Percentiles rank a stretch among this genome's conserved stretches.
These are phyloP conservation scores for Gynochthodes officinalis DNA, from an alignment of 257 asterid genomes.

Conservation along the genomic window DNA sequence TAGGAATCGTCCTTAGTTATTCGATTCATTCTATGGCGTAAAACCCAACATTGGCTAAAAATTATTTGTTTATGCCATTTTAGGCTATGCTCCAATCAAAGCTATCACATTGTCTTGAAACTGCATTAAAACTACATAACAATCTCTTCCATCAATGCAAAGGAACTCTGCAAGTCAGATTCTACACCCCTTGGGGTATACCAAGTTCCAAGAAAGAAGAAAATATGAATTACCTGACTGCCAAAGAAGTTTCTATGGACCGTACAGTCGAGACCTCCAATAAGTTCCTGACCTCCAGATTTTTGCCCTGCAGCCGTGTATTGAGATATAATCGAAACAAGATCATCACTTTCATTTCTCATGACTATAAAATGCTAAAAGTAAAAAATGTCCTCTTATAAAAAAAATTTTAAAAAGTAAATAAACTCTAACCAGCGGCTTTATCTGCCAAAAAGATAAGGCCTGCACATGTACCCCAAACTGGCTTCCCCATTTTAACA, in stretches of 20 bases:
- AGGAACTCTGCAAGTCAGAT: background rate
- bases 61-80: too few species aligned
- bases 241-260: constrained; percentile 92
- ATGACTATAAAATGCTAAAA: background rate
- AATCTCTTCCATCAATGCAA: background rate
- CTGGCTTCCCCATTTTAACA: constrained; percentile 89
- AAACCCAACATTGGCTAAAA: too few species aligned
- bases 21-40: too few species aligned
- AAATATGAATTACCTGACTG: constrained; percentile 54
- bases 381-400: background rate
- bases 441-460: constrained; percentile 89
- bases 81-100: too few species aligned
- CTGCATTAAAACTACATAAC: background rate
- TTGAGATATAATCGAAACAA: constrained; percentile 10
- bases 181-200: background rate
- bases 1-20: too few species aligned
- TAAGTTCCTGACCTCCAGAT: constrained; percentile 87
- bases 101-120: too few species aligned
- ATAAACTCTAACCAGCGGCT: constrained; percentile 57
- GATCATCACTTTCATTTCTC: background rate
- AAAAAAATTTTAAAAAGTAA: background rate
- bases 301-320: constrained; percentile 60
- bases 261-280: constrained; percentile 93
- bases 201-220: background rate
- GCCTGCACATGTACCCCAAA: constrained; percentile 99